A percentile compares a stretch with the other conserved stretches of the same genome.
phyloP scores from a whole-genome alignment of 2,329 filamentous ascomycete species.

The Parastagonospora nodorum region DNA sequence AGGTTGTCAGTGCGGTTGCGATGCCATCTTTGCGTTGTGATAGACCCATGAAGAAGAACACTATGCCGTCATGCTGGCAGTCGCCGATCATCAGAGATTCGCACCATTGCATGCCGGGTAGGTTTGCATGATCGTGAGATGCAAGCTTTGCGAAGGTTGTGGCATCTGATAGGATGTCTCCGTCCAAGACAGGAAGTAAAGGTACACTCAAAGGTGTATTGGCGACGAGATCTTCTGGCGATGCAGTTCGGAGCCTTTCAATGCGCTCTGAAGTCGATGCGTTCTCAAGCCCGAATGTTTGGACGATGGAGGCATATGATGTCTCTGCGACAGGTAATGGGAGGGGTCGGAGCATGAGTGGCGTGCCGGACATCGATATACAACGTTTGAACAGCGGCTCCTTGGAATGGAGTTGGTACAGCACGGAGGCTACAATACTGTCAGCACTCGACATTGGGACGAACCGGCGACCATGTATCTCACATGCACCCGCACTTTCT shows the following conservation, averaged over 20 bases:
- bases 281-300: constrained; percentile 45
- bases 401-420: constrained; percentile 23
- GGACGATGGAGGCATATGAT: constrained; percentile 47
- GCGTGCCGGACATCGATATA: constrained; percentile 32
- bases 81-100: constrained; percentile 52
- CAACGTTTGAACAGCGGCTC: constrained; percentile 26
- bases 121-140: not conserved
- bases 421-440: constrained; percentile 12
- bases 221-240: constrained; percentile 45
- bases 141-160: constrained; percentile 14
- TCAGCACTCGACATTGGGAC: constrained; percentile 1
- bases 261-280: constrained; percentile 44
- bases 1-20: constrained; percentile 31
- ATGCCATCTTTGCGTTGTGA: constrained; percentile 18
- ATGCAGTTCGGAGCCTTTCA: constrained; percentile 43
- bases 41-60: constrained; percentile 26
- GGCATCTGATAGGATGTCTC: constrained; percentile 42
- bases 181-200: constrained; percentile 48
- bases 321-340: constrained; percentile 44
- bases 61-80: constrained; percentile 49
- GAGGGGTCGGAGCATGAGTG: constrained; percentile 48
- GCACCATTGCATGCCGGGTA: constrained; percentile 49
- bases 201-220: constrained; percentile 44
- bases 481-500: constrained; percentile 53
- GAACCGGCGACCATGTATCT: constrained; percentile 2